Base-by-base conservation (phyloP, 306 rosid genomes). In the Begonia peltatifolia region DNA sequence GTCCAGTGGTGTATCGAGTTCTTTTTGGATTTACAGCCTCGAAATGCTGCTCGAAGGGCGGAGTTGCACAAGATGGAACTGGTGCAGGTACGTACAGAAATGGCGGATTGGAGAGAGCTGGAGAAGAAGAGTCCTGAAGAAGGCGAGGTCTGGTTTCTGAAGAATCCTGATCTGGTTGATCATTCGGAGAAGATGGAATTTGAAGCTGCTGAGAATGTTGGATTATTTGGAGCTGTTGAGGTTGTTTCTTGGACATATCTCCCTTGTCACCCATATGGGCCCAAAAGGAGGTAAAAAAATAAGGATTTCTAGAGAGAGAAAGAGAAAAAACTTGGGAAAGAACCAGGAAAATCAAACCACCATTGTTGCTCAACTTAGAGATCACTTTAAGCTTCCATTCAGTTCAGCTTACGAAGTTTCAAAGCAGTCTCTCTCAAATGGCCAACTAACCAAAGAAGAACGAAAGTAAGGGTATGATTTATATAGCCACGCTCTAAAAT, bases 191-290 rank as follows among this genome's bases (percentile, higher is more conserved):
- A 49, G 97, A 58, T 41, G 89, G 76, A 63, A 78, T 72, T 36
- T 72, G 83, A 30, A 30, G 38, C 9, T 30, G 38, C 38, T 30
- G 38, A 30, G 38, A 30, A 30, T 30, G 38, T 30, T 30, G 38
- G 38, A 3, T 30, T 42, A 78, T 77, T 7, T 60, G 63, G 41
- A 43, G 75, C 10, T 52, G 68, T 16, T 57, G 75, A 2, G 55
- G 65, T 11, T 63, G 78, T 50, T 78, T 78, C 75, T 79, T 87
- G 63, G 69, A 14, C 43, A 80, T 64, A 22, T 85, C 94, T 54
- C 80, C 85, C 44, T 82, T 80, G 66, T 90, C 95, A 42, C 70
- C 79, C 93, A 78, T 82, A 67, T 57, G 87, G 87, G 75, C 66
- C 78, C 64, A 11, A 57, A 30, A 9, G 9, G 38, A 30, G 38